Evolutionary conservation across 768 basidiomycete species (phyloP), one percentile per base, ranked within the genome.

Genomic region (Boletus pseudopeckii): DNA sequence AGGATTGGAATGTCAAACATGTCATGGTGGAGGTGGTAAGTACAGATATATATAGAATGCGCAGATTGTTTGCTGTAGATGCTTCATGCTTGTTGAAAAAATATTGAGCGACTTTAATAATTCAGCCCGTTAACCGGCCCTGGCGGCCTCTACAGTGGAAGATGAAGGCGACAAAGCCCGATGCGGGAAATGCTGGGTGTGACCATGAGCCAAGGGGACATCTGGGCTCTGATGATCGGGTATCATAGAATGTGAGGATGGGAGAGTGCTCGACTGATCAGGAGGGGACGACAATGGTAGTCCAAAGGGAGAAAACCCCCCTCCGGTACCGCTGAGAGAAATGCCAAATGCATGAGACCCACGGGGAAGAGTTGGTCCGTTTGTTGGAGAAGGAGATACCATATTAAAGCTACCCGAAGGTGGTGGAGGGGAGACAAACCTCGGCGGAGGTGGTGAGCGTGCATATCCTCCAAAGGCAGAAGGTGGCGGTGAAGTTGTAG

Each of bases 31-130:
- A 48, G 63, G 48, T 70, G 61, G 69, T 70, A 72, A 72, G 69
- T 70, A 70, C 69, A 70, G 66, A 70, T 70, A 70, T 69, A 68
- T 70, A 70, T 70, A 72, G 68, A 67, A 71, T 72, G 69, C 69
- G 69, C 69, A 70, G 71, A 70, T 70, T 64, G 55, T 66, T 64
- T 69, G 71, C 63, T 69, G 67, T 70, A 71, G 70, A 70, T 70
- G 69, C 64, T 72, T 72, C 71, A 65, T 70, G 69, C 69, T 71
- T 64, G 64, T 67, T 68, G 67, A 46, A 64, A n/a, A 64, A 69
- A 70, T 71, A 71, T 69, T 67, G 66, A 72, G 69, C 64, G 63
- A 71, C 50, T 61, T 69, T 68, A 66, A 71, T 72, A 72, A 70
- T 65, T 67, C 64, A 66, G 53, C 69, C 69, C 64, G 67, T 70